phyloP scores from a whole-genome alignment of 2,329 filamentous ascomycete species.

The Aspergillus floridensis region DNA sequence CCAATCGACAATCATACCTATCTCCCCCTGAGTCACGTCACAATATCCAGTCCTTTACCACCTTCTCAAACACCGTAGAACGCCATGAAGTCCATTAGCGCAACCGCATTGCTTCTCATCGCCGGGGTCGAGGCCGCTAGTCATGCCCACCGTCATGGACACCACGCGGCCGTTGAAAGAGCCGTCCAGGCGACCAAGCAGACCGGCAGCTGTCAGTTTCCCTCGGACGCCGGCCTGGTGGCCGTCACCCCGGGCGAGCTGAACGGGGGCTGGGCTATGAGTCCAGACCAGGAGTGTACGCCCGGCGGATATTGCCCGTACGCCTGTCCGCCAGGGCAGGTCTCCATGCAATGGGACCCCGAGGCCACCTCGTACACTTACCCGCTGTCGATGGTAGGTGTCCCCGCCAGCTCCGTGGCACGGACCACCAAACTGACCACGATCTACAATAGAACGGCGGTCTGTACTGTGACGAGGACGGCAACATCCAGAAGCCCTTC shows the following conservation, averaged over 20 bases:
- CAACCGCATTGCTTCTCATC: conserved; percentile 38
- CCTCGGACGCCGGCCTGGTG: conserved; percentile 64
- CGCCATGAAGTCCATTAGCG: conserved; percentile 37
- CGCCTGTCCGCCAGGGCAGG: conserved; percentile 71
- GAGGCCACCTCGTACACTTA: conserved; percentile 64
- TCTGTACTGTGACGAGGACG: conserved; percentile 66
- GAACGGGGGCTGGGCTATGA: conserved; percentile 79
- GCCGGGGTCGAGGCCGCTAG: conserved; percentile 36
- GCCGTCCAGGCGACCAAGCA: conserved; percentile 51
- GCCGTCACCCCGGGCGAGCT: conserved; percentile 60
- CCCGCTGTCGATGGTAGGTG: conserved; percentile 68
- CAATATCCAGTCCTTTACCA: conserved; percentile 1
- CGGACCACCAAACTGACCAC: conserved; percentile 10
- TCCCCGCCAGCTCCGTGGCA: conserved; percentile 6
- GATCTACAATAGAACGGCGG: conserved; percentile 62
- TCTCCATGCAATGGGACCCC: conserved; percentile 77
- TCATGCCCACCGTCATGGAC: conserved; percentile 22
- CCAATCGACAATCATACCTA: not conserved
- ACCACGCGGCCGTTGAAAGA: conserved; percentile 24
- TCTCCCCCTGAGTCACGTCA: conserved; percentile 5
- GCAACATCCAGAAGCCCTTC: conserved; percentile 68
- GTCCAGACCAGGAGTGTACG: conserved; percentile 67
- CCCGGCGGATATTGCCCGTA: conserved; percentile 71
- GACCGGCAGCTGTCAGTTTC: conserved; percentile 61
- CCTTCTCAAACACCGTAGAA: conserved; percentile 2